Evolutionary conservation across 768 basidiomycete species (phyloP).

Genomic region (Arthromyces matolae): DNA sequence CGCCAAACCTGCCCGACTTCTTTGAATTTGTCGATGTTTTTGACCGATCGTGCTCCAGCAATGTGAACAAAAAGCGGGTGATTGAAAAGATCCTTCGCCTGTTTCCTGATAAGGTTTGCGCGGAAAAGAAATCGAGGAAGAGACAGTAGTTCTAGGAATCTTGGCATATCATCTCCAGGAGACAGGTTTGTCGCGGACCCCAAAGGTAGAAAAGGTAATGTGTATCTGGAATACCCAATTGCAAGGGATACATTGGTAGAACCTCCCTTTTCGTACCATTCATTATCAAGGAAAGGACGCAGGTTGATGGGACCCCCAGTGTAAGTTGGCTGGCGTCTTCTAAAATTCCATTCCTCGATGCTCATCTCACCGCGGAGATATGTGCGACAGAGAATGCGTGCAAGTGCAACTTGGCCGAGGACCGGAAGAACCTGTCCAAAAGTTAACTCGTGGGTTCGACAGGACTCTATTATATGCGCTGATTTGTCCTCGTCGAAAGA

Average conservation of each 20-base stretch:
- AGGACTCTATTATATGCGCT: constrained; percentile 30
- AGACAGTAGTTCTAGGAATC: constrained; percentile 39
- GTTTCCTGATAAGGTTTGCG: constrained; percentile 32
- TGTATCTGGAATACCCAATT: constrained; percentile 40
- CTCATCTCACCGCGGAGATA: constrained; percentile 46
- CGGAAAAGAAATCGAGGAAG: constrained; percentile 45
- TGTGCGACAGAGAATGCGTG: constrained; percentile 45
- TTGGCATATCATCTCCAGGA: constrained; percentile 36
- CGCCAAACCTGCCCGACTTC: constrained; percentile 6
- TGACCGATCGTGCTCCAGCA: neutral
- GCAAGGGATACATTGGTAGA: constrained; percentile 37
- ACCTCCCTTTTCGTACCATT: constrained; percentile 47
- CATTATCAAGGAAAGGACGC: constrained; percentile 43
- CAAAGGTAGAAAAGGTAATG: constrained; percentile 46
- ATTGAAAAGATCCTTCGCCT: constrained; percentile 28
- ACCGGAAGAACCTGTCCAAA: constrained; percentile 49
- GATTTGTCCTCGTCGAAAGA: constrained; percentile 30
- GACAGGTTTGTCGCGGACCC: constrained; percentile 23
- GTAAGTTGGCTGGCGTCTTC: constrained; percentile 46
- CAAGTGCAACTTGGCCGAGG: constrained; percentile 49
- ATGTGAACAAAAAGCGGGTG: constrained; percentile 50
- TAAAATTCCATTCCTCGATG: constrained; percentile 48
- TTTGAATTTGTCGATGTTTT: constrained; percentile 25
- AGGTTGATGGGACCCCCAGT: constrained; percentile 49
- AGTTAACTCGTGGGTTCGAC: constrained; percentile 40